These are phyloP conservation scores for Leccinellum luteum DNA, from an alignment of 768 basidiomycete genomes.

Conservation along the genomic window DNA sequence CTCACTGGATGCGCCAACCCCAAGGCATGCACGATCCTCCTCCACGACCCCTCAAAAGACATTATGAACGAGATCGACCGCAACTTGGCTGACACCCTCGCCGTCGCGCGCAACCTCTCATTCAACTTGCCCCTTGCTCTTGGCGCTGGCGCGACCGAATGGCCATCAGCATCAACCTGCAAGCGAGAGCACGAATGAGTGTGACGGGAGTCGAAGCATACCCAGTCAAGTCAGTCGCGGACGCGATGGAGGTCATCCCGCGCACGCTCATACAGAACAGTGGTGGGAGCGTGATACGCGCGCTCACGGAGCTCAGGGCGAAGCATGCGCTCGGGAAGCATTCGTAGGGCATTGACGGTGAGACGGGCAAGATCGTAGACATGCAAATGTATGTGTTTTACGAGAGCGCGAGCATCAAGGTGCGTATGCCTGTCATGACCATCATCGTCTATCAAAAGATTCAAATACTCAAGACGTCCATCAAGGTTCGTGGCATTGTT, in stretches of 20 bases:
- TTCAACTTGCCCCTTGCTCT: conserved; percentile 95
- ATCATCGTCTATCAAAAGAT: conserved; percentile 41
- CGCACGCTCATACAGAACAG: conserved; percentile 92
- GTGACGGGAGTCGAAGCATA: conserved; percentile 88
- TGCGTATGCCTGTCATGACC: conserved; percentile 22
- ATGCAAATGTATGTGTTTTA: conserved; percentile 94
- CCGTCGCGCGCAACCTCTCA: conserved; percentile 93
- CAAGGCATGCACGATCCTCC: conserved; percentile 96
- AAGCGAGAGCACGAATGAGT: conserved; percentile 64
- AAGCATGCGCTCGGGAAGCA: conserved; percentile 91
- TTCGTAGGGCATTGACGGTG: conserved; percentile 94
- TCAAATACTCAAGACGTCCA: conserved; percentile 88
- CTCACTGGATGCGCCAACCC: conserved; percentile 82
- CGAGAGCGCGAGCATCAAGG: conserved; percentile 96
- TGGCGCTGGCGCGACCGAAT: conserved; percentile 98
- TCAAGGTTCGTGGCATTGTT: conserved; percentile 70
- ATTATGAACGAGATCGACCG: conserved; percentile 98
- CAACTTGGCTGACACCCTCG: conserved; percentile 97
- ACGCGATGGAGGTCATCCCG: conserved; percentile 97
- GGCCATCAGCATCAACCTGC: conserved; percentile 89
- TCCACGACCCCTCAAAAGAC: conserved; percentile 97
- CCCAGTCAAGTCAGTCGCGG: conserved; percentile 89
- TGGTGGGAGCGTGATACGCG: conserved; percentile 92
- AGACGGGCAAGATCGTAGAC: conserved; percentile 93
- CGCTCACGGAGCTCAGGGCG: conserved; percentile 90